Evolutionary conservation across 768 basidiomycete species (phyloP).

Genomic region (Pilatotrama ljubarskyi): DNA sequence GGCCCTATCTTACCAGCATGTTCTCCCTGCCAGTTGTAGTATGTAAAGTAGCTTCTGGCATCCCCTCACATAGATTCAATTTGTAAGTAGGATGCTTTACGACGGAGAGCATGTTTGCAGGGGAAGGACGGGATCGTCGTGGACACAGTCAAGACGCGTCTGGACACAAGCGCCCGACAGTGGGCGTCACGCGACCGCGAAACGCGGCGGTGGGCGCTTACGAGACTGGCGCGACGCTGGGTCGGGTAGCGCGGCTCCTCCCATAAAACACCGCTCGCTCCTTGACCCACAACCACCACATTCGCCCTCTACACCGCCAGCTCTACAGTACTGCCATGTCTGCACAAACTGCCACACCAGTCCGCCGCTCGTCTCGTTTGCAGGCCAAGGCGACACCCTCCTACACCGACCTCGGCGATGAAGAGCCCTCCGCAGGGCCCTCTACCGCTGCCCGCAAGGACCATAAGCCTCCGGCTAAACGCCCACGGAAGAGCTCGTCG

Average conservation of each 20-base stretch:
- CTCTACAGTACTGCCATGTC: background rate
- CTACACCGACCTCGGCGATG: background rate
- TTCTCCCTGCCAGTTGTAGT: no score
- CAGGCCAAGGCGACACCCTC: background rate
- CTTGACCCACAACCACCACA: background rate
- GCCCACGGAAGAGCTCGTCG: background rate
- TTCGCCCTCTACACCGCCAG: background rate
- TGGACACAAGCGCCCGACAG: no score
- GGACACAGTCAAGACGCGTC: no score
- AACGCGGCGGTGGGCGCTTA: no score
- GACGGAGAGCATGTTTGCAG: no score
- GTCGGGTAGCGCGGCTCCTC: background rate
- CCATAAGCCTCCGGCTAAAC: background rate
- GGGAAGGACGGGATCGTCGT: no score
- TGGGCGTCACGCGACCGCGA: background rate
- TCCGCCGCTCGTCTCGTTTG: constrained; percentile 11
- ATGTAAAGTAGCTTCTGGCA: no score
- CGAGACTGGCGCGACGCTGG: no score
- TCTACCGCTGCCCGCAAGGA: background rate
- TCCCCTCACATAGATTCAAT: no score
- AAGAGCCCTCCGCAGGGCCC: background rate
- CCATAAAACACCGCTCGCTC: background rate
- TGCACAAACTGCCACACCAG: background rate
- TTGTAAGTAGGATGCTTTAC: no score
- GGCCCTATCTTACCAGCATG: no score